Conservation (phyloP, 225 moss, liverwort and hornwort genomes). For the Takakia lepidozioides region DNA sequence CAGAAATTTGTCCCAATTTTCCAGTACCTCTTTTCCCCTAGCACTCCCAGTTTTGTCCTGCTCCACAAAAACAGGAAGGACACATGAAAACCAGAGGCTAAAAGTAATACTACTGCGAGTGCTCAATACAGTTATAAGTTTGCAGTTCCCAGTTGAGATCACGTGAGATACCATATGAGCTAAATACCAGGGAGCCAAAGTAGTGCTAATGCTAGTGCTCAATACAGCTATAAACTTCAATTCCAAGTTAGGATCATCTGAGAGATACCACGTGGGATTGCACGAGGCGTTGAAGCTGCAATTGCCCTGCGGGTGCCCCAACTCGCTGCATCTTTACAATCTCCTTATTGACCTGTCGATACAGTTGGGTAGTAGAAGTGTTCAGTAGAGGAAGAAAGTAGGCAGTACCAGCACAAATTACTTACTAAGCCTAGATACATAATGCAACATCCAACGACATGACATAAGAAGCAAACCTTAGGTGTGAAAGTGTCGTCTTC, state of each 20-base stretch:
- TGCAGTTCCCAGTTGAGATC: background rate
- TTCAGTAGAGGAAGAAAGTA: too few species aligned
- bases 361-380: background rate
- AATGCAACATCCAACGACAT: too few species aligned
- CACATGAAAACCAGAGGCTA: too few species aligned
- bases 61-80: too few species aligned
- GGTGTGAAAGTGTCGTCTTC: conserved; percentile 60
- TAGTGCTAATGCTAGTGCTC: too few species aligned
- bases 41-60: conserved; percentile 88
- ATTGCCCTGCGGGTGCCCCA: conserved; percentile 67
- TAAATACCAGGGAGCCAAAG: too few species aligned
- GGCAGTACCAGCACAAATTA: too few species aligned
- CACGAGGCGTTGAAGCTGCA: conserved; percentile 71
- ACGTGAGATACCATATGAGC: background rate
- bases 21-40: conserved; percentile 46
- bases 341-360: conserved; percentile 69
- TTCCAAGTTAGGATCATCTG: background rate
- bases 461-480: conserved; percentile 28
- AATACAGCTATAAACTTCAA: too few species aligned
- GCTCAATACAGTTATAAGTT: background rate
- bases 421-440: too few species aligned
- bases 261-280: conserved; percentile 62
- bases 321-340: conserved; percentile 93
- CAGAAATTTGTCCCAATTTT: conserved; percentile 68
- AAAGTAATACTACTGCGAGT: background rate